Percentiles rank a stretch among this genome's conserved stretches.
Conservation (phyloP, 306 rosid genomes). For the Spatholobus suberectus region DNA sequence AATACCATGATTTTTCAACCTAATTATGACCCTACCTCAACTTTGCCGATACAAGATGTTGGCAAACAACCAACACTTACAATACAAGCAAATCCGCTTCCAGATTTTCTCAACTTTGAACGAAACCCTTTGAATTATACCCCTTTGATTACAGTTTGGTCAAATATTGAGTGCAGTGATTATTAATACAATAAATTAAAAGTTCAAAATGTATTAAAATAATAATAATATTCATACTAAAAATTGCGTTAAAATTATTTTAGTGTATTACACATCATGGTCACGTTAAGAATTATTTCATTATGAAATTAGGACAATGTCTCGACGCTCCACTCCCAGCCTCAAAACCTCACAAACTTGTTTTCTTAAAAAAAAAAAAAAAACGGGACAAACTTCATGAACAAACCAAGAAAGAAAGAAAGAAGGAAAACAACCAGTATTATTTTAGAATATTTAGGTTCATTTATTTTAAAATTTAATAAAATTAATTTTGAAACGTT, state of each 20-base stretch:
- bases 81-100: neutral
- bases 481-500: too few relatives aligned
- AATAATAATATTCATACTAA: neutral
- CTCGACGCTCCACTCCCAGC: neutral
- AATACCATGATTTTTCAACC: neutral
- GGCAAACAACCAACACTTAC: constrained; percentile 8
- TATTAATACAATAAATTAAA: neutral
- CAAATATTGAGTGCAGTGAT: neutral
- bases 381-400: too few relatives aligned
- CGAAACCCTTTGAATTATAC: neutral
- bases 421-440: too few relatives aligned
- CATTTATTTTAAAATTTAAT: too few relatives aligned
- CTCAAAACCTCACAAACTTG: neutral
- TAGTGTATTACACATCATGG: neutral
- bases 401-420: too few relatives aligned
- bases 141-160: neutral
- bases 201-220: neutral
- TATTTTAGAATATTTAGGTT: too few relatives aligned
- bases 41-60: neutral
- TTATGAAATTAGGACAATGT: neutral
- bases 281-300: neutral
- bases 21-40: constrained; percentile 15
- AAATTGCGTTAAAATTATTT: neutral
- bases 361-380: neutral
- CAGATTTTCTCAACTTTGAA: neutral